These are phyloP conservation scores for Azolla pinnata DNA, from an alignment of 75 land plant species.

Conservation along the genomic window DNA sequence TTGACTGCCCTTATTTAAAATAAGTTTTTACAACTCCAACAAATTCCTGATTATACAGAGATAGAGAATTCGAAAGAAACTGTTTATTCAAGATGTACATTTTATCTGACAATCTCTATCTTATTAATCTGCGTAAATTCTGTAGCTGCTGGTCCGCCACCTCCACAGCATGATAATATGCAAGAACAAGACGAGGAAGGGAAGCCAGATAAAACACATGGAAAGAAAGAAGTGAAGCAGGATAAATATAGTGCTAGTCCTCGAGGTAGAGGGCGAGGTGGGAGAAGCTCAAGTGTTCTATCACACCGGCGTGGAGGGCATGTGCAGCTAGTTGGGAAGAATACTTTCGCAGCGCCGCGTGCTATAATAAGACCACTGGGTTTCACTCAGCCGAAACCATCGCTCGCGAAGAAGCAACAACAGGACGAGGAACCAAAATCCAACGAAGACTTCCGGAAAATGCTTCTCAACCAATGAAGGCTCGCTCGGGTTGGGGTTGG, in stretches of 20 bases:
- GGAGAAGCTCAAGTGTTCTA: conserved; percentile 5
- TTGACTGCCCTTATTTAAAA: too few relatives aligned
- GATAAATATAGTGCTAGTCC: conserved; percentile 7
- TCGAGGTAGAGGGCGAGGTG: conserved; percentile 11
- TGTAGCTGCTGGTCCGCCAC: too few relatives aligned
- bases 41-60: too few relatives aligned
- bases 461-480: conserved; percentile 38
- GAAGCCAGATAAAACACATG: too few relatives aligned
- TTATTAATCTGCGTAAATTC: too few relatives aligned
- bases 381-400: conserved; percentile 21
- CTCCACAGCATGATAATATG: too few relatives aligned
- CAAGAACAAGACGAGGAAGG: too few relatives aligned
- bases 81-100: too few relatives aligned
- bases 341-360: conserved; percentile 84
- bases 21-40: too few relatives aligned
- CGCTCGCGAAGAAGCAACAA: conserved; percentile 3
- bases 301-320: conserved; percentile 37
- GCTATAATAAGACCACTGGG: conserved; percentile 51
- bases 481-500: neutral
- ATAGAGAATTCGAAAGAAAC: too few relatives aligned
- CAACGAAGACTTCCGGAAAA: conserved; percentile 81
- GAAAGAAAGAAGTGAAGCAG: too few relatives aligned
- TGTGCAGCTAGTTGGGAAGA: conserved; percentile 43
- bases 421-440: conserved; percentile 46
- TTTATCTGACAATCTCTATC: too few relatives aligned